phyloP scores from a whole-genome alignment of 2,329 filamentous ascomycete genomes.

The Amauroascus niger region DNA sequence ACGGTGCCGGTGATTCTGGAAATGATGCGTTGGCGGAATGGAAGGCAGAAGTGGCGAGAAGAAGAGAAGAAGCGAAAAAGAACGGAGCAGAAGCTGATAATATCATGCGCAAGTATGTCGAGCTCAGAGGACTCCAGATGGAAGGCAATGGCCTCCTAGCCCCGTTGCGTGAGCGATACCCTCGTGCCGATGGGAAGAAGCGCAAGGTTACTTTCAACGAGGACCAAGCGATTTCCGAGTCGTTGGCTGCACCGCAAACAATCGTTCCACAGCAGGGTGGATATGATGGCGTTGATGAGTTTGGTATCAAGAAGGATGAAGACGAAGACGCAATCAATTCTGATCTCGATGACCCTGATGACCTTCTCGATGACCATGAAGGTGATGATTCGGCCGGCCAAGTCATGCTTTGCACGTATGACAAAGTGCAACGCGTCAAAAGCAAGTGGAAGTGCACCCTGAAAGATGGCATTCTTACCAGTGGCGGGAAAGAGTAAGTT shows the following conservation, averaged over 20 bases:
- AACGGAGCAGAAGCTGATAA: slow-evolving; percentile 31
- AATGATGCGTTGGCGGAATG: slow-evolving; percentile 46
- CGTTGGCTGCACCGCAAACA: slow-evolving; percentile 12
- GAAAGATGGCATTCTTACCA: slow-evolving; percentile 89
- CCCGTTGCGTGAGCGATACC: slow-evolving; percentile 33
- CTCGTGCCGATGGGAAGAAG: slow-evolving; percentile 30
- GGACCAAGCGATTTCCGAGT: slow-evolving; percentile 13
- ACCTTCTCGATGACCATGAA: slow-evolving; percentile 72
- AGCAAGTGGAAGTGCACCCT: slow-evolving; percentile 99
- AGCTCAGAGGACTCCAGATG: slow-evolving; percentile 33
- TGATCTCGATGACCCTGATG: slow-evolving; percentile 89
- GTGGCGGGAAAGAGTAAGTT: slow-evolving; percentile 76
- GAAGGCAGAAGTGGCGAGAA: slow-evolving; percentile 38
- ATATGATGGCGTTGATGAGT: slow-evolving; percentile 48
- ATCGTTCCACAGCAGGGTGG: slow-evolving; percentile 32
- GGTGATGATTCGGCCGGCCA: slow-evolving; percentile 75
- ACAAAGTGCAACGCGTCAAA: slow-evolving; percentile 98
- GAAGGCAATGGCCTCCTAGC: slow-evolving; percentile 41
- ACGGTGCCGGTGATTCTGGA: slow-evolving; percentile 54
- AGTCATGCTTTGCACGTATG: slow-evolving; percentile 98
- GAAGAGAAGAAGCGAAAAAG: slow-evolving; percentile 32
- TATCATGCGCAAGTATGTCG: slow-evolving; percentile 36
- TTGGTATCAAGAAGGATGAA: slow-evolving; percentile 48
- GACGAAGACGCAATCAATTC: slow-evolving; percentile 98
- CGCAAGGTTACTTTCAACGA: slow-evolving; percentile 24